Evolutionary conservation across 208 protist species (phyloP), one percentile per base, ranked within the genome.

Genomic region (Leishmania martiniquensis): DNA sequence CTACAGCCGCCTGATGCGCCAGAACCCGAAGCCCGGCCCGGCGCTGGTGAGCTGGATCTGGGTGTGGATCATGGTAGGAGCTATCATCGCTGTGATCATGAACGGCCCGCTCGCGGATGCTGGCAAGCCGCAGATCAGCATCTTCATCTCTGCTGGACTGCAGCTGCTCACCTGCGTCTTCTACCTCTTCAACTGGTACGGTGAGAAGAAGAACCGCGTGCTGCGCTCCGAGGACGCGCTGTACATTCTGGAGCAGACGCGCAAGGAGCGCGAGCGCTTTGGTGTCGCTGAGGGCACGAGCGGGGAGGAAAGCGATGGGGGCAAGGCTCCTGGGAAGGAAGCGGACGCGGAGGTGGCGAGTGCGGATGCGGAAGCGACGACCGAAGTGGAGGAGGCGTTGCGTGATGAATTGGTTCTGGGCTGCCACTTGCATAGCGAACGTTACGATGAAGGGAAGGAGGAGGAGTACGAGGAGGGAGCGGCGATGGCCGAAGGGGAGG

Each of bases 1-100:
- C 75, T 96, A 96, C 89, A 94, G 87, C 47, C 86, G 89, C 22
- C 68, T 93, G 62, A 91, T 96, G 51, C 88, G 87, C 34, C 59
- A 80, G 52, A 65, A 81, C 60, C 91, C 91, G 13, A 66, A 65
- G 63, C 63, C 83, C 34, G 89, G 89, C 47, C 82, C 88, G 9
- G 39, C 87, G 29, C 76, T 96, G 32, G 87, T 96, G 44, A 91
- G 85, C 47, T 94, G 87, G 84, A 81, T 96, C 25, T 94, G 88
- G 89, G 78, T 85, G 72, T 89, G 76, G 69, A 87, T 89, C 45
- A 85, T 92, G 78, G 1, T 89, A 9, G 91, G 88, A 37, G 63
- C 80, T n/a, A 68, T 91, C 75, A 76, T 91, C 37, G 86, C 86
- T 4, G 76, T 87, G 37, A 55, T 73, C 39, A 80, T 96, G 44